Evolutionary conservation across 2,329 filamentous ascomycete genomes (phyloP), one percentile per base, ranked within the genome.

Genomic region (Trichoderma lentiforme): DNA sequence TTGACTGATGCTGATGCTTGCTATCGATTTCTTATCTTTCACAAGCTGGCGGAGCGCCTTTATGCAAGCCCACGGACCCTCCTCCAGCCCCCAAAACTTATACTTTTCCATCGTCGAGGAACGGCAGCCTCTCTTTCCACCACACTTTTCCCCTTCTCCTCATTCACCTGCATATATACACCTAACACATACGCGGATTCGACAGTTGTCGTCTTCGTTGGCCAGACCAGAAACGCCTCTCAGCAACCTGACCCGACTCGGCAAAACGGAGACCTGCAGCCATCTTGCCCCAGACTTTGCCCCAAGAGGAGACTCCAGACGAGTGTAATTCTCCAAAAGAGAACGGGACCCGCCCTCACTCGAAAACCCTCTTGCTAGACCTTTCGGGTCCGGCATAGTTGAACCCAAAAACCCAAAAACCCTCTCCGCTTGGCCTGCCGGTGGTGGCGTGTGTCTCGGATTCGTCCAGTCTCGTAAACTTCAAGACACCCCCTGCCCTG

Each of bases 71-170:
- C 58, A 43, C 39, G 43, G 60, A 36, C 69, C 34, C 68, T 62
- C 62, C 68, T 24, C 71, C 71, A 66, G 36, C 68, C 68, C 68
- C 68, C 51, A 30, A 71, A 70, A 70, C 66, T 65, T 70, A 70
- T 70, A 72, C 60, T 68, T 71, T 70, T 60, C 66, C 71, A 60
- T 70, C 66, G 56, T 70, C 71, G 66, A 72, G 64, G 58, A 61
- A 63, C 47, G 53, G 18, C 32, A 43, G 47, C 62, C 34, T 71
- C 70, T 72, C 64, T n/a, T 60, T 43, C 30, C 63, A 53, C 62
- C 47, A 57, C 61, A 58, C 39, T 63, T 39, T 62, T 60, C 51
- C 51, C 15, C 39, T 43, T 47, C 62, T 71, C 71, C 58, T 56
- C 64, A 53, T 47, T 28, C 62, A 62, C 39, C 66, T 72, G 71